Percentiles rank a stretch among this genome's conserved stretches.
phyloP scores from a whole-genome alignment of 306 rosid genomes.

The Arachis stenosperma region DNA sequence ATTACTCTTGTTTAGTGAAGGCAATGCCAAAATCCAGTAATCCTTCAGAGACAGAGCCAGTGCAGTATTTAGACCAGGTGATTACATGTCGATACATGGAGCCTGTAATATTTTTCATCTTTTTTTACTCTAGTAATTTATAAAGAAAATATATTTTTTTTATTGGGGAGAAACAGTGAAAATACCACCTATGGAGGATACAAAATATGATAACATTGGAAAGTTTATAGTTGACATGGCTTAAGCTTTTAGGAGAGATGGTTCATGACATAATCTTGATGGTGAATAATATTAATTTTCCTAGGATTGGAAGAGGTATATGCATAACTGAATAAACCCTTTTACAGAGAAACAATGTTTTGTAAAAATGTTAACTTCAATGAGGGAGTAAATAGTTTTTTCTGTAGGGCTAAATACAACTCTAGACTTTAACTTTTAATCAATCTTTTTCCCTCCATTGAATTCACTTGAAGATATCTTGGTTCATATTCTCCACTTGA shows the following conservation, averaged over 20 bases:
- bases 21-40: conserved; percentile 88
- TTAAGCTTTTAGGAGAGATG: too few relatives aligned
- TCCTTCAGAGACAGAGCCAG: conserved; percentile 65
- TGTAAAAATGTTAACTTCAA: neutral
- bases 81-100: conserved; percentile 19
- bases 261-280: neutral
- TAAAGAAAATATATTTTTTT: conserved; percentile 8
- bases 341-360: conserved; percentile 11
- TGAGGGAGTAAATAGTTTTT: conserved; percentile 1
- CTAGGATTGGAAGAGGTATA: neutral
- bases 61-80: conserved; percentile 92
- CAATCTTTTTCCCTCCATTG: neutral
- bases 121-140: conserved; percentile 2
- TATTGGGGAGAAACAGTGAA: conserved; percentile 3
- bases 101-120: neutral
- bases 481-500: conserved; percentile 26
- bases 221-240: neutral
- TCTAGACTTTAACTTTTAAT: neutral
- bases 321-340: neutral
- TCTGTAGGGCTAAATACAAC: conserved; percentile 3
- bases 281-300: neutral
- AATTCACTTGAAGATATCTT: conserved; percentile 7
- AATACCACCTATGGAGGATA: conserved; percentile 23
- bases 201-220: conserved; percentile 1
- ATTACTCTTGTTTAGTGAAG: conserved; percentile 90